A percentile compares a stretch with the other conserved stretches of the same genome.
Conservation (phyloP, 1,139 yeast genomes). For the Suhomyces bribrorum region DNA sequence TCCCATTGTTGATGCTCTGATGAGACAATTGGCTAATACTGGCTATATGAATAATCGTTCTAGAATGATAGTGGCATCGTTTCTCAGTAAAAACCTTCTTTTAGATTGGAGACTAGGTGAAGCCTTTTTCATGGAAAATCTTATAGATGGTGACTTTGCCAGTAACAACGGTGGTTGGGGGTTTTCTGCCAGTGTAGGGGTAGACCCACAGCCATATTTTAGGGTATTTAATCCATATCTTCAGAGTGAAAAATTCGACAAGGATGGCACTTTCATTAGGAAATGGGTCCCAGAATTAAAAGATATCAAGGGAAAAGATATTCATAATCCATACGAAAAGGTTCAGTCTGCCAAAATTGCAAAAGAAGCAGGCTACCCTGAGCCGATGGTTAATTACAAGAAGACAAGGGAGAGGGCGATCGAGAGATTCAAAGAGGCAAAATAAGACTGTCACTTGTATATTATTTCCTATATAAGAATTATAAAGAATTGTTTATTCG, state of each 20-base stretch:
- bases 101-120: constrained; percentile 61
- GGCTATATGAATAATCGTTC: constrained; percentile 56
- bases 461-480: no score
- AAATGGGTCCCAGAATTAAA: constrained; percentile 53
- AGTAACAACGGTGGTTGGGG: constrained; percentile 64
- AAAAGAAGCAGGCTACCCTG: constrained; percentile 37
- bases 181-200: constrained; percentile 51
- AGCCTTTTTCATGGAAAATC: constrained; percentile 47
- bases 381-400: constrained; percentile 43
- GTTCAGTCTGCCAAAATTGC: constrained; percentile 16
- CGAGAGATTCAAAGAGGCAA: constrained; percentile 38
- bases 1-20: constrained; percentile 59
- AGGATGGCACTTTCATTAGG: constrained; percentile 46
- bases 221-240: constrained; percentile 54
- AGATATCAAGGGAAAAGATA: constrained; percentile 27
- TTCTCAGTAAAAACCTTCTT: constrained; percentile 51
- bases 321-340: constrained; percentile 41
- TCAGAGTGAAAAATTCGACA: constrained; percentile 52
- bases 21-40: constrained; percentile 51
- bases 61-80: constrained; percentile 55
- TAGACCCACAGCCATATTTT: constrained; percentile 58
- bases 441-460: constrained; percentile 14
- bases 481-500: no score
- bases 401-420: constrained; percentile 39
- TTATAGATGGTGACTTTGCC: constrained; percentile 55